These are phyloP conservation scores for Coemansia reversa DNA, from an alignment of 192 early-diverging fungal genomes.

Conservation along the genomic window DNA sequence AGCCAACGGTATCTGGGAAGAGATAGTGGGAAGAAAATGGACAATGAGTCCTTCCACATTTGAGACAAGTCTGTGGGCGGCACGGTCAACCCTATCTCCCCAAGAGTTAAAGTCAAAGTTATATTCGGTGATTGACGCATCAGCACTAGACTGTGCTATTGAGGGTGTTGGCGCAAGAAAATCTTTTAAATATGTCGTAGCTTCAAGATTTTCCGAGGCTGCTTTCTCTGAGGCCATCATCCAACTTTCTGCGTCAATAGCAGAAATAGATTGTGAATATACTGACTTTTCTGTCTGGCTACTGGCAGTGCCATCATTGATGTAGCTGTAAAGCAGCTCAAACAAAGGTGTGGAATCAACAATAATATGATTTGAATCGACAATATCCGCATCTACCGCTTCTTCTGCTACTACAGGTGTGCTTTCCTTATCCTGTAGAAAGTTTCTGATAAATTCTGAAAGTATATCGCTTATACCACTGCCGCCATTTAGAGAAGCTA, in stretches of 20 bases:
- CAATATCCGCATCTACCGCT: background rate
- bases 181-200: background rate
- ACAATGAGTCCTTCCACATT: slow-evolving; percentile 36
- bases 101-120: slow-evolving; percentile 45
- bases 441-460: slow-evolving; percentile 8
- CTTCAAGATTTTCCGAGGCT: background rate
- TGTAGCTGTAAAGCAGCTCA: slow-evolving; percentile 47
- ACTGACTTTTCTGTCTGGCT: background rate
- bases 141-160: background rate
- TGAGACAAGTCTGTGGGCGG: slow-evolving; percentile 29
- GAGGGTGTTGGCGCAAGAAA: background rate
- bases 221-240: background rate
- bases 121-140: background rate
- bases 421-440: slow-evolving; percentile 6
- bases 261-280: background rate
- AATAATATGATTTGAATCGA: slow-evolving; percentile 8
- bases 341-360: slow-evolving; percentile 25
- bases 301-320: slow-evolving; percentile 1
- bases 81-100: slow-evolving; percentile 34
- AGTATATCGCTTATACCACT: background rate
- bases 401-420: background rate
- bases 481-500: background rate
- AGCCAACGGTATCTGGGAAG: background rate
- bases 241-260: background rate
- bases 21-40: slow-evolving; percentile 16